These are phyloP conservation scores for Geotrichum restrictum DNA, from an alignment of 1,139 yeast genomes.

Conservation along the genomic window DNA sequence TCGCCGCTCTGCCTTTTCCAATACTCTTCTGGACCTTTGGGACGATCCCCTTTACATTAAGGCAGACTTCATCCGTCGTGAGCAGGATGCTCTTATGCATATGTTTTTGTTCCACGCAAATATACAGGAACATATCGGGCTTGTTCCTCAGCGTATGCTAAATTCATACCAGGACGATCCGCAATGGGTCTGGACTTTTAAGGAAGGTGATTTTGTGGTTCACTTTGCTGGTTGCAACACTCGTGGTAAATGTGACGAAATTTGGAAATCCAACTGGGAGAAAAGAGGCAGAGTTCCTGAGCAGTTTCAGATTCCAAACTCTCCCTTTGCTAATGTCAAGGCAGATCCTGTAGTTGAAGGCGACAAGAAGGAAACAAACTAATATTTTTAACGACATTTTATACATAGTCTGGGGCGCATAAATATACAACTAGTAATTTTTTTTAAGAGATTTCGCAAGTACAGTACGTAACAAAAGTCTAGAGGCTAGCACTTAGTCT, in stretches of 20 bases:
- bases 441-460: too few species aligned
- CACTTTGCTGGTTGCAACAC: constrained; percentile 33
- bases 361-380: neutral
- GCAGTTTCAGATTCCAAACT: constrained; percentile 1
- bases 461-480: too few species aligned
- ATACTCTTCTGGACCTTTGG: constrained; percentile 30
- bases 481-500: too few species aligned
- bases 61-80: constrained; percentile 23
- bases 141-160: constrained; percentile 38
- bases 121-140: constrained; percentile 34
- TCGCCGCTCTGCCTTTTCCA: constrained; percentile 31
- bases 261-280: constrained; percentile 17
- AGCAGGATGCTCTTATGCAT: constrained; percentile 27
- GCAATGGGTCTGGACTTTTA: constrained; percentile 25
- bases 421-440: neutral
- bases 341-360: neutral
- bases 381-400: neutral
- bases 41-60: constrained; percentile 25
- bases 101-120: constrained; percentile 26
- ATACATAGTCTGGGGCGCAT: neutral
- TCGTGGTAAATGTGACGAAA: constrained; percentile 17
- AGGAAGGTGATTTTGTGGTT: constrained; percentile 32
- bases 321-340: neutral
- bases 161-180: constrained; percentile 33
- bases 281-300: constrained; percentile 15